phyloP scores from a whole-genome alignment of 441 rosid genomes.

The Pelargonium australe region DNA sequence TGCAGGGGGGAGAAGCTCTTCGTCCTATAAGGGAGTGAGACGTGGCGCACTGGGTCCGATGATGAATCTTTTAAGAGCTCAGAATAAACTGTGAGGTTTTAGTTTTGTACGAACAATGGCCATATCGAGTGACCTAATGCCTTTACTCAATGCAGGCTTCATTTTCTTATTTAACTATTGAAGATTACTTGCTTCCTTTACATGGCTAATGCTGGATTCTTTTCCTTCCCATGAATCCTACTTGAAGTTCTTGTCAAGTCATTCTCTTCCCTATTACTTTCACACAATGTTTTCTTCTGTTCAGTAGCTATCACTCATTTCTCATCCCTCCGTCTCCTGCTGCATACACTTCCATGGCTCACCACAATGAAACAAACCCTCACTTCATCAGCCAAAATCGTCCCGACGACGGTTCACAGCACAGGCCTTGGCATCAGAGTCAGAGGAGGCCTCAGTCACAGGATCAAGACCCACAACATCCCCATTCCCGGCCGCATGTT shows the following conservation, averaged over 20 bases:
- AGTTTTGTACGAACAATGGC: neutral
- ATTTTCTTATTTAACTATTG: neutral
- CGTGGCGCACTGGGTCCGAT: slow-evolving; percentile 78
- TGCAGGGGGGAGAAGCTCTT: slow-evolving; percentile 37
- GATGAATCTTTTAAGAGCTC: slow-evolving; percentile 59
- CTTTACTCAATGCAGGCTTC: neutral
- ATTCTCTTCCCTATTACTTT: neutral
- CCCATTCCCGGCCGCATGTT: neutral
- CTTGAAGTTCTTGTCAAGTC: neutral
- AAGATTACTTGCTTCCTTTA: slow-evolving; percentile 1
- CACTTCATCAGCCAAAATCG: neutral
- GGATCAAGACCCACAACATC: neutral
- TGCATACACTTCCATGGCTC: neutral
- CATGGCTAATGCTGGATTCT: neutral
- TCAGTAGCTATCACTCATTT: neutral
- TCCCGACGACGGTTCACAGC: neutral
- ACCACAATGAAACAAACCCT: slow-evolving; percentile 3
- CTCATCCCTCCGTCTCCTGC: neutral
- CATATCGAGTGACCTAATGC: neutral
- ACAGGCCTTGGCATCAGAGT: neutral
- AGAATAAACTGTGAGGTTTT: slow-evolving; percentile 38
- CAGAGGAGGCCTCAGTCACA: neutral
- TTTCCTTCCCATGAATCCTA: neutral
- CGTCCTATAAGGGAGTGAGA: slow-evolving; percentile 51
- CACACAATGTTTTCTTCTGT: neutral